Percentiles rank a stretch among this genome's conserved stretches.
Evolutionary conservation across 495 filamentous ascomycete genomes (phyloP).

Genomic region (Trichoderma virens): DNA sequence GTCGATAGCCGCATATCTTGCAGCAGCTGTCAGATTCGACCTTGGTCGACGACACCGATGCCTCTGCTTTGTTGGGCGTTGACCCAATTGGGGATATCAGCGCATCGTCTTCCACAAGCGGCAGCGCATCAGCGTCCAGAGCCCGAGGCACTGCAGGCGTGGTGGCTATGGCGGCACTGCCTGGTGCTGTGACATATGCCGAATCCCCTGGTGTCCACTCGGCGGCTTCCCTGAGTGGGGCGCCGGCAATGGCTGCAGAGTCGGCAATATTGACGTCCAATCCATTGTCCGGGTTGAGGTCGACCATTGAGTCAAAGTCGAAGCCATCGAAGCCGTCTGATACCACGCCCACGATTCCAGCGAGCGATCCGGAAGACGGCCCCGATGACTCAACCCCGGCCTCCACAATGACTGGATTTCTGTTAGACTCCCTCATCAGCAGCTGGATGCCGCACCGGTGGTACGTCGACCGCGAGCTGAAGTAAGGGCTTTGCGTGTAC

Average conservation of each 20-base stretch:
- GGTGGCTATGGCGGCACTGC: background rate
- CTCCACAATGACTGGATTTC: background rate
- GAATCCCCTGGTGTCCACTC: background rate
- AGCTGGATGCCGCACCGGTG: slow-evolving; percentile 30
- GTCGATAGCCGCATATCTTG: slow-evolving; percentile 42
- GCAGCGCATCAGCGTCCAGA: background rate
- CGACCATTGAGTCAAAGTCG: background rate
- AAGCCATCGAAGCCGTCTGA: background rate
- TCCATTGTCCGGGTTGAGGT: background rate
- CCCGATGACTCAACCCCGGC: background rate
- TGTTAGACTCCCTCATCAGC: slow-evolving; percentile 17
- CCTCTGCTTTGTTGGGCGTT: slow-evolving; percentile 15
- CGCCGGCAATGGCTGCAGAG: background rate
- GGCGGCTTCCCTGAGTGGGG: background rate
- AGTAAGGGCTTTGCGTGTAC: slow-evolving; percentile 25
- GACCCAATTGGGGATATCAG: slow-evolving; percentile 11
- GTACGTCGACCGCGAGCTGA: slow-evolving; percentile 26
- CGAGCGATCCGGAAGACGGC: background rate
- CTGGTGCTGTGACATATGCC: background rate
- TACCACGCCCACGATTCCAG: background rate
- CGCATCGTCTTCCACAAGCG: background rate
- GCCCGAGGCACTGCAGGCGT: slow-evolving; percentile 11
- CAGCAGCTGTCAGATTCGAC: slow-evolving; percentile 33
- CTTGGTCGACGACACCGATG: slow-evolving; percentile 18
- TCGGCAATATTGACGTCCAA: background rate